Evolutionary conservation across 2,329 filamentous ascomycete species (phyloP).

Genomic region (Penicillium janthinellum): DNA sequence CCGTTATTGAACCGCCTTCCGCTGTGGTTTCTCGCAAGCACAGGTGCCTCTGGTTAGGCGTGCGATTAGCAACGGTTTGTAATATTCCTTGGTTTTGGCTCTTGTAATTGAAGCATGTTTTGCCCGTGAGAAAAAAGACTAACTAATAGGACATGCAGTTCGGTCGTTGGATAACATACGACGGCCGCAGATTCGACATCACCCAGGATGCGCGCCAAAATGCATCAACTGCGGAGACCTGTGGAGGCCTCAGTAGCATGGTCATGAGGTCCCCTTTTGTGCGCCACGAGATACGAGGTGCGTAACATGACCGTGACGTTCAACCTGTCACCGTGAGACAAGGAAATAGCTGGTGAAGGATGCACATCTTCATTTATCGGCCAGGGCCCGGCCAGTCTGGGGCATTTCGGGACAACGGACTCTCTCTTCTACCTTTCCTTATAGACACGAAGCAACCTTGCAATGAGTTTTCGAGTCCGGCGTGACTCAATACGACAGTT

Average conservation of each 20-base stretch:
- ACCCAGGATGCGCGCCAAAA: slow-evolving; percentile 34
- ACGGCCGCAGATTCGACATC: slow-evolving; percentile 35
- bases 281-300: slow-evolving; percentile 11
- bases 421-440: slow-evolving; percentile 3
- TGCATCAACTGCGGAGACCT: slow-evolving; percentile 20
- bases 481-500: slow-evolving; percentile 18
- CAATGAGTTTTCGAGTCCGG: slow-evolving; percentile 6
- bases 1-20: slow-evolving; percentile 53
- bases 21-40: slow-evolving; percentile 53
- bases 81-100: background rate
- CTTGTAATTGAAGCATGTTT: background rate
- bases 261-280: background rate
- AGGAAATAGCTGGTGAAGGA: background rate
- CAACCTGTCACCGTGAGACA: background rate
- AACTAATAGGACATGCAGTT: slow-evolving; percentile 29
- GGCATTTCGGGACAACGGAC: background rate
- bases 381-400: background rate
- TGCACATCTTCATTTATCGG: background rate
- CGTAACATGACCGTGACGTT: background rate
- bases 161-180: slow-evolving; percentile 45
- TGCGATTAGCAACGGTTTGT: slow-evolving; percentile 47
- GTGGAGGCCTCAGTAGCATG: slow-evolving; percentile 17
- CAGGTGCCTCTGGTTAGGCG: slow-evolving; percentile 55
- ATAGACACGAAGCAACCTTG: slow-evolving; percentile 8
- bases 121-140: background rate